Base-by-base conservation (phyloP, 2,329 filamentous ascomycete genomes). In the Neonectria faginata region DNA sequence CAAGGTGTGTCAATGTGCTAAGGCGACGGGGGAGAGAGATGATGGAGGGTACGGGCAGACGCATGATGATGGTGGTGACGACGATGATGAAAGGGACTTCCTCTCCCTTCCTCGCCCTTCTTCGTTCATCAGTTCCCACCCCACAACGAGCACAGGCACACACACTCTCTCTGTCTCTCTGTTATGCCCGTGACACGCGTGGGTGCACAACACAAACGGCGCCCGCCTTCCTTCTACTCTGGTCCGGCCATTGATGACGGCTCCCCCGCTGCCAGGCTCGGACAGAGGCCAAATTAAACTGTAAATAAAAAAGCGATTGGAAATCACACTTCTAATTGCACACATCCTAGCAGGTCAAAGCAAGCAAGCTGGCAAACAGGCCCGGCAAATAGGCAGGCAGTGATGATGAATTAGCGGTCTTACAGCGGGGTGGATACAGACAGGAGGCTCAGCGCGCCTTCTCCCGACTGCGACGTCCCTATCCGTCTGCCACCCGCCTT, bases 1-100 rank as follows among this genome's bases (percentile, higher is more conserved):
- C 47, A 36, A 18, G 6, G 25, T 25, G 25, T 25, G 25, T 5
- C 25, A 25, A 25, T 25, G 36, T 39, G 36, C 36, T n/a, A 39
- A 39, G 36, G 36, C 36, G 14, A 16, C 36, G 36, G 14, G 12
- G 14, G 31, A 36, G 33, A 36, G 33, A 33, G 31, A 31, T 9
- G 31, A 42, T 29, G 39, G 51, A 42, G 50, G 41, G 29, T 22
- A 31, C 42, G 29, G 36, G 39, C 31, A 16, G 61, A 64, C 51
- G 60, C 60, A 67, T 68, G 65, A 71, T 67, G 70, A 72, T 72
- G 68, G 66, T 63, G 54, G 33, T 56, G 59, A 58, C 39, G 39
- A 42, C 39, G n/a, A 42, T 31, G 50, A 54, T 48, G 64, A n/a
- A 54, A 65, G 53, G 45, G 62, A 57, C 57, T 67, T 59, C 66